Base-by-base conservation (phyloP, 768 basidiomycete genomes). In the Austroboletus eburneus region DNA sequence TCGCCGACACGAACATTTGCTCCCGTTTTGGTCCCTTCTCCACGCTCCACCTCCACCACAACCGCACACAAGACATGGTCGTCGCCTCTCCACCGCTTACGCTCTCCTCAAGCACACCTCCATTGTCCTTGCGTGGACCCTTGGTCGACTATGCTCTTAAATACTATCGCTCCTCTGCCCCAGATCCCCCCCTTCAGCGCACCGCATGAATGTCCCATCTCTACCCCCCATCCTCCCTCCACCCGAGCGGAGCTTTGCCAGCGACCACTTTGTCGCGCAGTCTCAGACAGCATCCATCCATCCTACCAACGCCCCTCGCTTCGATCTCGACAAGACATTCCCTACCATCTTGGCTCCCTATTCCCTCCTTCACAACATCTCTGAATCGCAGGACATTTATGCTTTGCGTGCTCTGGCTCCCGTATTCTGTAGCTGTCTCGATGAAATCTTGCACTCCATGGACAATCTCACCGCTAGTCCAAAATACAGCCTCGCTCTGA, bases 301-400 rank as follows among this genome's bases (percentile, higher is more conserved):
- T n/a, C n/a, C n/a, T n/a, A n/a, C n/a, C n/a, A n/a, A n/a, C n/a
- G 12, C 42, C 39, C 48, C 58, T 17, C 55, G 39, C 8, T 69
- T 67, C 44, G 47, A 64, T 32, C 57, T 72, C 18, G 64, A 68
- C 21, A 59, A 48, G 32, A 60, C 65, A 6, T 72, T 70, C 46
- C 69, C 71, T 1, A 67, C 69, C 1, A 67, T 74, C 43, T 39
- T 69, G 42, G 46, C 49, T 13, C 57, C 68, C 4, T 50, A 62
- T 18, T 52, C 51, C 0, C 53, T 64, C 42, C 62, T 74, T 39
- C 58, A 48, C 41, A 40, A 39, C 18, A 40, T 65, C 9, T 46
- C 57, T 12, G 54, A 54, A 14, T 50, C 62, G 2, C 54, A 52
- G 9, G 64, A 69, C 42, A 35, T 61, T 20, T 48, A 57, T 30